A percentile compares a stretch with the other conserved stretches of the same genome.
Evolutionary conservation across 805 yeast genomes (phyloP).

Genomic region (Wickerhamiella lipophila): DNA sequence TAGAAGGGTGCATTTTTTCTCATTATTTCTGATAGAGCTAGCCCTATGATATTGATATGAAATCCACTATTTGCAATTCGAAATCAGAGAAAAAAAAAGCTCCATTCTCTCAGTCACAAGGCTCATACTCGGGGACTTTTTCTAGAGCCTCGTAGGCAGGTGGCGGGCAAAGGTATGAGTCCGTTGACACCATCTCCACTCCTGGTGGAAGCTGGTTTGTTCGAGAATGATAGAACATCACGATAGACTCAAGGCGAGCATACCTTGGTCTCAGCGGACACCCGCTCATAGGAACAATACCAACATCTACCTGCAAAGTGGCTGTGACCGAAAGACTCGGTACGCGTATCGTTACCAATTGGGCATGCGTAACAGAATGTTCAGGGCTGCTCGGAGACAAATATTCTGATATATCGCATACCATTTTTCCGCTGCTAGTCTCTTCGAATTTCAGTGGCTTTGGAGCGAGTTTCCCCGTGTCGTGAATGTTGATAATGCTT

Average conservation of each 20-base stretch:
- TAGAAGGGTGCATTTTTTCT: too few species aligned
- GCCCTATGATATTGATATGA: too few species aligned
- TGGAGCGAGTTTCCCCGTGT: neutral
- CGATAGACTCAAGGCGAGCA: neutral
- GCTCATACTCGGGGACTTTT: neutral
- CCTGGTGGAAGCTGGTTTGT: neutral
- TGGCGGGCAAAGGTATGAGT: neutral
- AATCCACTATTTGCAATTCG: too few species aligned
- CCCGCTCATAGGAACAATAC: slow-evolving; percentile 4
- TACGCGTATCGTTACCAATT: neutral
- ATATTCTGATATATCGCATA: neutral
- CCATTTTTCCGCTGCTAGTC: neutral
- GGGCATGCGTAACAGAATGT: neutral
- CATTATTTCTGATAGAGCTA: too few species aligned
- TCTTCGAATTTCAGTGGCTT: neutral
- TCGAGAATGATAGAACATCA: neutral
- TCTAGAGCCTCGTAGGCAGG: neutral
- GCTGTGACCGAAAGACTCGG: slow-evolving; percentile 6
- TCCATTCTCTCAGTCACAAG: too few species aligned
- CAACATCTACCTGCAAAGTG: slow-evolving; percentile 7
- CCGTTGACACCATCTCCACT: neutral
- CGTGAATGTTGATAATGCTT: neutral
- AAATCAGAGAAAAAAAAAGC: too few species aligned
- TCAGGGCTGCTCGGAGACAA: neutral
- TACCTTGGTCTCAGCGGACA: neutral